Evolutionary conservation across 768 basidiomycete species (phyloP).

Genomic region (Xerocomus potaroensis): DNA sequence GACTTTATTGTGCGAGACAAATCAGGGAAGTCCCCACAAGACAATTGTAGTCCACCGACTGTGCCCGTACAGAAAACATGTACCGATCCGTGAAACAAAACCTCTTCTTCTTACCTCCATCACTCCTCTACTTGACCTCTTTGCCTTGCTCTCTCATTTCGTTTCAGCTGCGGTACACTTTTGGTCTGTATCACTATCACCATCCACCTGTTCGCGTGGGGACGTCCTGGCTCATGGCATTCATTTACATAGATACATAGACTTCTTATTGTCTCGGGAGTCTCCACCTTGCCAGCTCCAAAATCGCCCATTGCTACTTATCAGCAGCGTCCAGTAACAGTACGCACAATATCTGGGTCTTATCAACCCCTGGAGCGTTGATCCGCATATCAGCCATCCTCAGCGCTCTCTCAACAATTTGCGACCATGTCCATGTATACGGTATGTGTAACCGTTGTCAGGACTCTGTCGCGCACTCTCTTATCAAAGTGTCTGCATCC

Average conservation of each 20-base stretch:
- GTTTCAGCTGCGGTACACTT: slow-evolving; percentile 1
- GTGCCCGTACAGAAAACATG: slow-evolving; percentile 14
- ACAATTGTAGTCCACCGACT: slow-evolving; percentile 20
- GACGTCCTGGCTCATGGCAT: background rate
- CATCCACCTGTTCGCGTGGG: background rate
- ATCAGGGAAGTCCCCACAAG: slow-evolving; percentile 17
- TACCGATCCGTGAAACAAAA: background rate
- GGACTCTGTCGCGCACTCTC: background rate
- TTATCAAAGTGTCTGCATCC: too few relatives aligned
- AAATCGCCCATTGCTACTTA: background rate
- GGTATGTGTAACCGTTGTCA: slow-evolving; percentile 10
- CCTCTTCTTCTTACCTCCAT: slow-evolving; percentile 1
- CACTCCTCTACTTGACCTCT: background rate
- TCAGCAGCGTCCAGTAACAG: background rate
- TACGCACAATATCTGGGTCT: background rate
- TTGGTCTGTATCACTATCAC: background rate
- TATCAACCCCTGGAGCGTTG: background rate
- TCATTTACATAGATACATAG: background rate
- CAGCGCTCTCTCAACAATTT: too few relatives aligned
- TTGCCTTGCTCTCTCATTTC: background rate
- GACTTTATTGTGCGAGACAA: slow-evolving; percentile 28
- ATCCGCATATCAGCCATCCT: slow-evolving; percentile 1
- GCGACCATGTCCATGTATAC: slow-evolving; percentile 2
- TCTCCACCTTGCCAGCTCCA: background rate
- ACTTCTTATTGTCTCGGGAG: background rate